Conservation (phyloP, 192 early-diverging fungal genomes). For the Dissophora ornata region DNA sequence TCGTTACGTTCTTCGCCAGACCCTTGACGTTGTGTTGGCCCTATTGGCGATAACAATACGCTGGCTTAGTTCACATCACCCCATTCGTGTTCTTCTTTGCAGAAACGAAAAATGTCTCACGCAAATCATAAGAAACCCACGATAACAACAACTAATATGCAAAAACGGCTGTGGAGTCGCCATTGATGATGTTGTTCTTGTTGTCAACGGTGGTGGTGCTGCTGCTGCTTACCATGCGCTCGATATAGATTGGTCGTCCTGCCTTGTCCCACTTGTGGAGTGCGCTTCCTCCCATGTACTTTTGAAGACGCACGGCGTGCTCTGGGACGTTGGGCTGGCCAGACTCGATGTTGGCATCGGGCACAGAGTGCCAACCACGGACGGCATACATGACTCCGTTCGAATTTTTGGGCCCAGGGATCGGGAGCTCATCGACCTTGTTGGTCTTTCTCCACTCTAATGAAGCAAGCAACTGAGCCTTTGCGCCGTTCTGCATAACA, state of each 20-base stretch:
- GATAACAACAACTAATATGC: too few relatives aligned
- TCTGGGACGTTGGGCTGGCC: constrained; percentile 67
- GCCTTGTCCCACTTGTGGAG: constrained; percentile 92
- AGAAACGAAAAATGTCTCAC: too few relatives aligned
- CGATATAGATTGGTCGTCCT: constrained; percentile 92
- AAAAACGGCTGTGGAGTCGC: too few relatives aligned
- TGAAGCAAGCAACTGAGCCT: constrained; percentile 67
- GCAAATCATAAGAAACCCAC: too few relatives aligned
- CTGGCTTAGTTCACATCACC: too few relatives aligned
- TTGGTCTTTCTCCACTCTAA: constrained; percentile 71
- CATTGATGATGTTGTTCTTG: too few relatives aligned
- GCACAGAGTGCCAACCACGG: constrained; percentile 70
- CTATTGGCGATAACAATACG: too few relatives aligned
- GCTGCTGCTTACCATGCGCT: constrained; percentile 81
- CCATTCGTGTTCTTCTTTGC: too few relatives aligned
- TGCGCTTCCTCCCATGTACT: constrained; percentile 76
- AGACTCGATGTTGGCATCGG: constrained; percentile 73
- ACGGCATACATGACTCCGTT: constrained; percentile 73
- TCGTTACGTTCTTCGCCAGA: constrained; percentile 68
- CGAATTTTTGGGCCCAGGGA: constrained; percentile 65
- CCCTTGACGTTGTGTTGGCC: constrained; percentile 74
- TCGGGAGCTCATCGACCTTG: constrained; percentile 67
- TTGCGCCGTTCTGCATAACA: constrained; percentile 64
- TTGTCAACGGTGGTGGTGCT: too few relatives aligned
- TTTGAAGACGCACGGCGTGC: constrained; percentile 69